Conservation (phyloP, 2,329 filamentous ascomycete genomes). For the Monilinia fructigena region DNA sequence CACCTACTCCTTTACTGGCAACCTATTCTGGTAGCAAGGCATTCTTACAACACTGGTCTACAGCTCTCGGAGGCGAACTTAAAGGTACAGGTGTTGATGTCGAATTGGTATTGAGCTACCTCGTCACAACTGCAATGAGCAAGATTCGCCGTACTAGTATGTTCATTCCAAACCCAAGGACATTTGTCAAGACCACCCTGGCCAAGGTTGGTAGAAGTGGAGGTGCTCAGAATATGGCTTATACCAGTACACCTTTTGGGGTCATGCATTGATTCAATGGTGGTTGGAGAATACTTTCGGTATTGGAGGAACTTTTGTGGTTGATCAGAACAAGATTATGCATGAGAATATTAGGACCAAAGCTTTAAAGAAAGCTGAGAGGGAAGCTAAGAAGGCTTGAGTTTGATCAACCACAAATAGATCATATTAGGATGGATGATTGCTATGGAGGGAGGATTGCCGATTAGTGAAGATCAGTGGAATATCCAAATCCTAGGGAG, state of each 20-base stretch:
- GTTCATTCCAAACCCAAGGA: slow-evolving; percentile 76
- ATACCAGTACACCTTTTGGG: slow-evolving; percentile 92
- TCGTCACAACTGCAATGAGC: slow-evolving; percentile 95
- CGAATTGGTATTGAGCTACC: slow-evolving; percentile 87
- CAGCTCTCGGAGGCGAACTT: slow-evolving; percentile 79
- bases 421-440: neutral
- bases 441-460: slow-evolving; percentile 24
- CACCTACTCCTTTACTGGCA: slow-evolving; percentile 86
- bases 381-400: slow-evolving; percentile 57
- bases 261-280: slow-evolving; percentile 86
- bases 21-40: slow-evolving; percentile 98
- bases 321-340: slow-evolving; percentile 62
- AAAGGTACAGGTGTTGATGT: slow-evolving; percentile 78
- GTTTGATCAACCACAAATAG: no score
- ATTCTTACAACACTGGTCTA: slow-evolving; percentile 96
- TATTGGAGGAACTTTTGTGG: slow-evolving; percentile 54
- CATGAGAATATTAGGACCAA: slow-evolving; percentile 66
- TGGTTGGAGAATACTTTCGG: slow-evolving; percentile 62
- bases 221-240: slow-evolving; percentile 73
- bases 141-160: slow-evolving; percentile 81
- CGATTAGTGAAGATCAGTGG: slow-evolving; percentile 25
- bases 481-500: neutral
- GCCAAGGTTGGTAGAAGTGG: slow-evolving; percentile 77
- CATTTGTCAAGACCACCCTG: slow-evolving; percentile 77
- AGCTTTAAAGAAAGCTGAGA: slow-evolving; percentile 68